Percentiles rank a stretch among this genome's conserved stretches.
phyloP scores from a whole-genome alignment of 345 rosid genomes.

The Aquilaria malaccensis region DNA sequence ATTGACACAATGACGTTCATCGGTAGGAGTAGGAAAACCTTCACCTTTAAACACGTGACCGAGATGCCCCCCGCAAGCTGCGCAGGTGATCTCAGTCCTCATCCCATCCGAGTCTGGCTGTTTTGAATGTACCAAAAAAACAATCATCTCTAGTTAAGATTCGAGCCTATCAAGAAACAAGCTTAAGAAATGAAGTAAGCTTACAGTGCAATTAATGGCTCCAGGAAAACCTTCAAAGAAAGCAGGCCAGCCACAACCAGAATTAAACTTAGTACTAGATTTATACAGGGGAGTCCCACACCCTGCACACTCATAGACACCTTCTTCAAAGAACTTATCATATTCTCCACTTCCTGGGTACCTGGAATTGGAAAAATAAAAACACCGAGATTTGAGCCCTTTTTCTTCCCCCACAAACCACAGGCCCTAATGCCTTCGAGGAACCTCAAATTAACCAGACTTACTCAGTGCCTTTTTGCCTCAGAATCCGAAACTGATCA shows the following conservation, averaged over 20 bases:
- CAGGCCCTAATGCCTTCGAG: too few relatives aligned
- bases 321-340: slow-evolving; percentile 60
- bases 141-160: too few relatives aligned
- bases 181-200: slow-evolving; percentile 10
- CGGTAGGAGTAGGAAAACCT: slow-evolving; percentile 80
- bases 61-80: slow-evolving; percentile 96
- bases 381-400: background rate
- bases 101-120: slow-evolving; percentile 87
- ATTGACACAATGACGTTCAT: slow-evolving; percentile 90
- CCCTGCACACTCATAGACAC: slow-evolving; percentile 75
- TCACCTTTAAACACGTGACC: slow-evolving; percentile 97
- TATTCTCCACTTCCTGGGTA: slow-evolving; percentile 86
- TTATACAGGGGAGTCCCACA: slow-evolving; percentile 81
- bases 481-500: slow-evolving; percentile 71
- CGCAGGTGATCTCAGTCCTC: slow-evolving; percentile 81
- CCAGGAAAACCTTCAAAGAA: slow-evolving; percentile 86
- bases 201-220: slow-evolving; percentile 63
- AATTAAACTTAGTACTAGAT: slow-evolving; percentile 73
- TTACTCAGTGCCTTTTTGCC: slow-evolving; percentile 90
- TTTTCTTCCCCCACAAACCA: too few relatives aligned
- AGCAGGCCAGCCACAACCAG: slow-evolving; percentile 96
- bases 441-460: slow-evolving; percentile 6
- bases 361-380: slow-evolving; percentile 25
- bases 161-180: too few relatives aligned
- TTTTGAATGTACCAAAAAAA: background rate